These are phyloP conservation scores for Leccinum pachyderme DNA, from an alignment of 1,284 basidiomycete species.

Conservation along the genomic window DNA sequence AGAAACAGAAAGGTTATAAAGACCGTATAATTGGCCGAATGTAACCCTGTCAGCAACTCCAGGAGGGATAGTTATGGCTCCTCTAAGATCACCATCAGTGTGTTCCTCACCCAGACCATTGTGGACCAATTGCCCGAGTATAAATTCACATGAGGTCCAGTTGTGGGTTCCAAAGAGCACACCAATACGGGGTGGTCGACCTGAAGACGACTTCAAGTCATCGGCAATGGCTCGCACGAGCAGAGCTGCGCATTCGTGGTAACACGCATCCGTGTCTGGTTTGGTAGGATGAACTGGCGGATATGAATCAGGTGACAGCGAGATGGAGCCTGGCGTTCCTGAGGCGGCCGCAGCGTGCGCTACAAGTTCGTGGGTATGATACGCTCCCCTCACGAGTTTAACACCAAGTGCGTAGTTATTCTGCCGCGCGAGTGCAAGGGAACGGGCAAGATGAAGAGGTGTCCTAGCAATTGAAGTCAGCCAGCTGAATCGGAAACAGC, in stretches of 20 bases:
- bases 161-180: conserved; percentile 91
- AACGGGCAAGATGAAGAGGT: conserved; percentile 63
- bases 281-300: conserved; percentile 73
- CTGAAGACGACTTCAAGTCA: conserved; percentile 18
- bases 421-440: conserved; percentile 66
- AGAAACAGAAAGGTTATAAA: conserved; percentile 21
- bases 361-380: conserved; percentile 76
- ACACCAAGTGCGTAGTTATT: conserved; percentile 83
- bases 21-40: conserved; percentile 85
- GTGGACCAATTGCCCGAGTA: conserved; percentile 60
- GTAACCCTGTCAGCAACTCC: conserved; percentile 67
- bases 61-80: conserved; percentile 42
- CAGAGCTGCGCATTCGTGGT: conserved; percentile 64
- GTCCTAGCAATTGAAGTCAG: conserved; percentile 44
- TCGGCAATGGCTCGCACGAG: conserved; percentile 57
- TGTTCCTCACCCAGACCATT: conserved; percentile 50
- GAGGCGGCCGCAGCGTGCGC: conserved; percentile 40
- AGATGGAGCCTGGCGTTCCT: conserved; percentile 14
- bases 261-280: conserved; percentile 78
- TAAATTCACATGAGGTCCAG: conserved; percentile 58
- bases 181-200: conserved; percentile 47
- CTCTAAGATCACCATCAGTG: conserved; percentile 28
- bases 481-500: conserved; percentile 6
- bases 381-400: conserved; percentile 95
- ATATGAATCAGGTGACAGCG: conserved; percentile 54